phyloP scores from a whole-genome alignment of 352 stramenopile species.

The Phytophthora ohioensis region DNA sequence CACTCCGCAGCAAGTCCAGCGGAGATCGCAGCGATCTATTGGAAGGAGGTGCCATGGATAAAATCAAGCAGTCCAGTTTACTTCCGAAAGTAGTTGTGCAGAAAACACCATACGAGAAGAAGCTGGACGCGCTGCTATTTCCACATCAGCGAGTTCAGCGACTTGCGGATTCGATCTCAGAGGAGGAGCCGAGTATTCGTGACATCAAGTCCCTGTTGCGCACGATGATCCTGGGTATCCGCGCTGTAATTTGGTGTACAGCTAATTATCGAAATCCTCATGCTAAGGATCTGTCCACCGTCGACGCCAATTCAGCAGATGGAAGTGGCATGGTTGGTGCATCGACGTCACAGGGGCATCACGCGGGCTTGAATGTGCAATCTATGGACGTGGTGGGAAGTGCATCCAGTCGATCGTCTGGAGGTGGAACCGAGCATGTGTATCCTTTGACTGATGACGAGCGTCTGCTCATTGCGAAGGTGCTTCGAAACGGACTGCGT shows the following conservation, averaged over 20 bases:
- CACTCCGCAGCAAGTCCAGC: conserved; percentile 48
- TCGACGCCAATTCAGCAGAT: conserved; percentile 64
- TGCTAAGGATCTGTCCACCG: conserved; percentile 83
- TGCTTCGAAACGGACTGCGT: conserved; percentile 93
- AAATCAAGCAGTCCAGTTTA: conserved; percentile 85
- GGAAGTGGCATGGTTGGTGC: conserved; percentile 32
- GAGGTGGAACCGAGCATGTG: conserved; percentile 45
- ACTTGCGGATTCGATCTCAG: conserved; percentile 59
- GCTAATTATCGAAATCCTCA: conserved; percentile 93
- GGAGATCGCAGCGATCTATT: conserved; percentile 71
- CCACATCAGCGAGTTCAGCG: conserved; percentile 63
- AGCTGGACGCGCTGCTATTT: conserved; percentile 70
- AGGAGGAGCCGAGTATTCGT: conserved; percentile 84
- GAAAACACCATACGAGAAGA: conserved; percentile 79
- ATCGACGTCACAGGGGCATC: conserved; percentile 32
- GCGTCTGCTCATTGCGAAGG: conserved; percentile 92
- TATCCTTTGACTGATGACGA: conserved; percentile 95
- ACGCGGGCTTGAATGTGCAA: conserved; percentile 25
- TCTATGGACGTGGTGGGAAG: conserved; percentile 29
- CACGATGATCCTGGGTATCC: conserved; percentile 98
- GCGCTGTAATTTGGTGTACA: conserved; percentile 98
- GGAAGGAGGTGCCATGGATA: conserved; percentile 89
- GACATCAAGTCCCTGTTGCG: conserved; percentile 95
- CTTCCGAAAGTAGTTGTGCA: conserved; percentile 62
- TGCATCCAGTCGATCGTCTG: conserved; percentile 30